A percentile compares a stretch with the other conserved stretches of the same genome.
These are phyloP conservation scores for Neurospora terricola DNA, from an alignment of 495 filamentous ascomycete genomes.

Conservation along the genomic window DNA sequence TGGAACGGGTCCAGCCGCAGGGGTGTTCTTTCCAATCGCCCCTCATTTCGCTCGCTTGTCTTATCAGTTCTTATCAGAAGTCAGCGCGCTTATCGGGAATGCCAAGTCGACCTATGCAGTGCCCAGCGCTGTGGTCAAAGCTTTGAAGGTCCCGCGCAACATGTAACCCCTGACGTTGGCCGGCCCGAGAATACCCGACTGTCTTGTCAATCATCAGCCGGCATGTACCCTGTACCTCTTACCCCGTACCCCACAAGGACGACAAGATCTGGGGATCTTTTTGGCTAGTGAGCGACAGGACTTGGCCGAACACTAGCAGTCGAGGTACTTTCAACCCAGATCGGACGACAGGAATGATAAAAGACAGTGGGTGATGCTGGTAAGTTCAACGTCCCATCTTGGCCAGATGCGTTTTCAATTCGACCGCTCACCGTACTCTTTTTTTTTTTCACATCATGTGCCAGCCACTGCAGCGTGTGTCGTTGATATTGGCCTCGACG, in stretches of 20 bases:
- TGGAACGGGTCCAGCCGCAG: background rate
- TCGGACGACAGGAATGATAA: background rate
- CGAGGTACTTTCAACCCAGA: background rate
- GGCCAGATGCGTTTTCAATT: background rate
- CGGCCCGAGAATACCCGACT: slow-evolving; percentile 24
- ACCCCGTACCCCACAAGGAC: background rate
- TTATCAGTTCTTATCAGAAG: background rate
- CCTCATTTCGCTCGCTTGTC: background rate
- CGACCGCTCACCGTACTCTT: background rate
- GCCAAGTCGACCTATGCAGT: background rate
- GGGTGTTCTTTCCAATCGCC: background rate
- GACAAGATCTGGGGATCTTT: background rate
- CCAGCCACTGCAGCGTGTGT: background rate
- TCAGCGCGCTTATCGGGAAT: background rate
- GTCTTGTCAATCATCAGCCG: background rate
- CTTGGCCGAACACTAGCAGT: background rate
- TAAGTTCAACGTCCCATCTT: background rate
- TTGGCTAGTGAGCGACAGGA: background rate
- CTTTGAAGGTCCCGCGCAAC: background rate
- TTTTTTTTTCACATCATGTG: background rate
- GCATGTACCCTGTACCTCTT: background rate
- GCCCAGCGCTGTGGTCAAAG: background rate
- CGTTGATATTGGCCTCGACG: background rate
- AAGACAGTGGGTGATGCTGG: background rate
- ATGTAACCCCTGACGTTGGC: background rate